Percentiles rank a stretch among this genome's conserved stretches.
phyloP scores from a whole-genome alignment of 2,329 filamentous ascomycete genomes.

The Colletotrichum tamarilloi region DNA sequence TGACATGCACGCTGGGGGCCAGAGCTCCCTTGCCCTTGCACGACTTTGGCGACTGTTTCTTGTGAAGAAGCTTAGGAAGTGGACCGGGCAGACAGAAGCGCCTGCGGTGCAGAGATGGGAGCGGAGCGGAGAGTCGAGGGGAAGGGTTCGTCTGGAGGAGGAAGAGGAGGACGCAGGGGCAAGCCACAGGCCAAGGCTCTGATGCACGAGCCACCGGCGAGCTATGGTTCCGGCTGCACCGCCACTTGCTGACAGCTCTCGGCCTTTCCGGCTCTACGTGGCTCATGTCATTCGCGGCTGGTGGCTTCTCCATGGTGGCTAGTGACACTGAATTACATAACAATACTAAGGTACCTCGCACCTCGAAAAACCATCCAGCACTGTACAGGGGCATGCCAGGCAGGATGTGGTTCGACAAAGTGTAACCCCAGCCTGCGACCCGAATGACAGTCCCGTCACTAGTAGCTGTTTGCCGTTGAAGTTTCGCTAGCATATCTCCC shows the following conservation, averaged over 20 bases:
- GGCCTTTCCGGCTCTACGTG: neutral
- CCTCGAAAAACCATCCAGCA: neutral
- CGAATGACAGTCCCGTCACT: neutral
- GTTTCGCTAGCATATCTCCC: neutral
- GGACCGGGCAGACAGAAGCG: neutral
- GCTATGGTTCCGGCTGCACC: too few relatives aligned
- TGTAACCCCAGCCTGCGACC: neutral
- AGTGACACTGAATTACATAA: neutral
- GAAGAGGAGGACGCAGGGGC: neutral
- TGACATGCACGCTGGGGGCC: slow-evolving; percentile 1
- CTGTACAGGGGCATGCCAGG: neutral
- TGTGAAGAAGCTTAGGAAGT: slow-evolving; percentile 8
- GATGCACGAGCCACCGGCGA: neutral
- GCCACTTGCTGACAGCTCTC: neutral
- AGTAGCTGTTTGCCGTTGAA: neutral
- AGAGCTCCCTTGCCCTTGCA: slow-evolving; percentile 11
- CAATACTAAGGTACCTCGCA: too few relatives aligned
- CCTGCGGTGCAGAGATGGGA: neutral
- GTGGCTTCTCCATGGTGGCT: neutral
- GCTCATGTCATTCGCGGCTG: too few relatives aligned
- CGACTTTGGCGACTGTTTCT: neutral
- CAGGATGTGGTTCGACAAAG: neutral
- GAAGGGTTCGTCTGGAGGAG: neutral
- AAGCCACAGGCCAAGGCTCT: neutral
- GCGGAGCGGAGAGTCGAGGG: neutral